Conservation (phyloP, 2,329 filamentous ascomycete species). For the Sclerotinia minor region DNA sequence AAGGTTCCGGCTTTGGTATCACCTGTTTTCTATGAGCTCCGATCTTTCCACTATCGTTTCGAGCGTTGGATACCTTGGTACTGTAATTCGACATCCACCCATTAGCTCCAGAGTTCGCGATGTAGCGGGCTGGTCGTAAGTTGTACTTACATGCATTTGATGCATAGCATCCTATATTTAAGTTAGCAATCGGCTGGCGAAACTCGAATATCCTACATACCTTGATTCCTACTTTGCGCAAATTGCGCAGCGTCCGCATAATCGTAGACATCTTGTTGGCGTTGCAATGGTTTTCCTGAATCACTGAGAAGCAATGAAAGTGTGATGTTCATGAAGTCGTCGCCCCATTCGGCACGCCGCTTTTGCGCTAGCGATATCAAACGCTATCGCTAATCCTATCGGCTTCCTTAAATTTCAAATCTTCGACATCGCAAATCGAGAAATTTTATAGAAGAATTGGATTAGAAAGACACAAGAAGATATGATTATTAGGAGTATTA, state of each 20-base stretch:
- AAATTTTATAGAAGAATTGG: constrained; percentile 5
- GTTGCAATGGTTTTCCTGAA: constrained; percentile 34
- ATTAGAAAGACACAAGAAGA: constrained; percentile 20
- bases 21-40: constrained; percentile 54
- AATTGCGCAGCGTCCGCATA: constrained; percentile 78
- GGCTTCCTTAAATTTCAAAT: constrained; percentile 23
- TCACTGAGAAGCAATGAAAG: constrained; percentile 14
- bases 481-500: constrained; percentile 44
- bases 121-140: constrained; percentile 32
- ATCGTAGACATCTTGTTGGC: constrained; percentile 81
- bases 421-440: constrained; percentile 4
- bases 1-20: constrained; percentile 93
- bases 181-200: constrained; percentile 43
- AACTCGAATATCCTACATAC: constrained; percentile 48
- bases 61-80: constrained; percentile 37
- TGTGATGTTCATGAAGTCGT: constrained; percentile 27
- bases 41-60: neutral
- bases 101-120: constrained; percentile 31
- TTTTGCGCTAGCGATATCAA: constrained; percentile 30
- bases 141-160: constrained; percentile 80
- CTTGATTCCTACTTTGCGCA: constrained; percentile 87
- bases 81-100: constrained; percentile 31
- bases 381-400: constrained; percentile 4
- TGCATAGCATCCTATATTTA: constrained; percentile 74
- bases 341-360: constrained; percentile 30